Percentiles rank a stretch among this genome's conserved stretches.
Conservation (phyloP, 2,329 filamentous ascomycete genomes). For the Aspergillus sp. region DNA sequence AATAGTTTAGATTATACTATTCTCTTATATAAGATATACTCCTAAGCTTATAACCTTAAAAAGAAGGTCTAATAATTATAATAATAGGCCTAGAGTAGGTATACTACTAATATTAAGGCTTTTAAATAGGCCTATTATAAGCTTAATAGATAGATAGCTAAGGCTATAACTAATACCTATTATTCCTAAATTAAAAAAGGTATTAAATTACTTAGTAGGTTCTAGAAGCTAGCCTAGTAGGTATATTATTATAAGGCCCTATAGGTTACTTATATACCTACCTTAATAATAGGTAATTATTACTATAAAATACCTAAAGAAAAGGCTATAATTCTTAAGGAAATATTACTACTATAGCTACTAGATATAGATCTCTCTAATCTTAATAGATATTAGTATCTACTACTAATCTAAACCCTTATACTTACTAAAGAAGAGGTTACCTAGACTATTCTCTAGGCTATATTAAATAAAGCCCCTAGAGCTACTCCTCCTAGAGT, state of each 20-base stretch:
- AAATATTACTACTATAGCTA: conserved; percentile 3
- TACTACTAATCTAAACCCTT: background rate
- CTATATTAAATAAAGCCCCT: conserved; percentile 6
- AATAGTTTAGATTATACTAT: background rate
- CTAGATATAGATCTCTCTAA: background rate
- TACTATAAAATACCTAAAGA: background rate
- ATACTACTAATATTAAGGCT: background rate
- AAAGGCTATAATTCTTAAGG: background rate
- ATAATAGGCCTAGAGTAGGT: background rate
- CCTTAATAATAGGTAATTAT: background rate
- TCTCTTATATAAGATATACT: background rate
- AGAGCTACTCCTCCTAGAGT: conserved; percentile 1
- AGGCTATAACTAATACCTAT: too few species aligned
- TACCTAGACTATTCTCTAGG: background rate
- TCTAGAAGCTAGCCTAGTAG: background rate
- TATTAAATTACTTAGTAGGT: background rate
- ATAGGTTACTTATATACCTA: conserved; percentile 1
- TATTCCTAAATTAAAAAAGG: too few species aligned
- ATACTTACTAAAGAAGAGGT: conserved; percentile 3
- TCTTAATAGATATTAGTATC: background rate
- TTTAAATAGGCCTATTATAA: background rate
- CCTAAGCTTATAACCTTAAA: background rate
- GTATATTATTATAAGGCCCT: background rate
- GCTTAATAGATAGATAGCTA: too few species aligned
- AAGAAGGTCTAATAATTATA: background rate